Base-by-base conservation (phyloP, 2,329 filamentous ascomycete genomes). In the Colletotrichum aenigma region DNA sequence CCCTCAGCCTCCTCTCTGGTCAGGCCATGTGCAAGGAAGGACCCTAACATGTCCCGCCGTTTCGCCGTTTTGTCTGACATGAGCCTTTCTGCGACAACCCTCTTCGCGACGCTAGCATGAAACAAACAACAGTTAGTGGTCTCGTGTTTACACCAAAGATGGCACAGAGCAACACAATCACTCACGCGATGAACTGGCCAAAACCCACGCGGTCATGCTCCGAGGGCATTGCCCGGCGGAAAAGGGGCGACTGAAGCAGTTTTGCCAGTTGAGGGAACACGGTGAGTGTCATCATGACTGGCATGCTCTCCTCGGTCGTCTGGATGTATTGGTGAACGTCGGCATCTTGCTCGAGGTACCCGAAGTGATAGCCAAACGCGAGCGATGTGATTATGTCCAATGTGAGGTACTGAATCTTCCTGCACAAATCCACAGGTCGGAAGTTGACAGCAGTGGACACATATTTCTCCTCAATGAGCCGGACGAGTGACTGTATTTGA, bases 381-480 rank as follows among this genome's bases (percentile, higher is more conserved):
- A 92, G 79, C 58, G 87, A 86, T 38, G 86, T 89, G 77, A 92
- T 90, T 52, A 91, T 87, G 74, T 92, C 91, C 6, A 92, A 82
- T 1, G 89, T 90, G 70, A 91, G 88, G 82, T 85, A 91, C 56
- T 90, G 88, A 4, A 86, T 84, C 75, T 89, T 89, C 36, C 82
- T 79, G 13, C 85, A 87, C 67, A 89, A 79, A 78, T 91, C 89
- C 80, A 91, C 83, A 6, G 86, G 81, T 48, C 88, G 87, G 60
- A 81, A 83, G 2, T 78, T 61, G 1, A 38, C 60, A 4, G 82
- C 74, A 12, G 74, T 84, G 2, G 84, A 86, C 28, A 86, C 79
- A 78, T 88, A 89, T 74, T 87, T 88, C n/a, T 77, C 79, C 66
- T 87, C 84, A 70, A 92, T 86, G 10, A 91, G 83, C 8, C 84